Evolutionary conservation across 176 grass and related monocot genomes (phyloP), one percentile per base, ranked within the genome.

Genomic region (Ampelocalamus luodianensis): DNA sequence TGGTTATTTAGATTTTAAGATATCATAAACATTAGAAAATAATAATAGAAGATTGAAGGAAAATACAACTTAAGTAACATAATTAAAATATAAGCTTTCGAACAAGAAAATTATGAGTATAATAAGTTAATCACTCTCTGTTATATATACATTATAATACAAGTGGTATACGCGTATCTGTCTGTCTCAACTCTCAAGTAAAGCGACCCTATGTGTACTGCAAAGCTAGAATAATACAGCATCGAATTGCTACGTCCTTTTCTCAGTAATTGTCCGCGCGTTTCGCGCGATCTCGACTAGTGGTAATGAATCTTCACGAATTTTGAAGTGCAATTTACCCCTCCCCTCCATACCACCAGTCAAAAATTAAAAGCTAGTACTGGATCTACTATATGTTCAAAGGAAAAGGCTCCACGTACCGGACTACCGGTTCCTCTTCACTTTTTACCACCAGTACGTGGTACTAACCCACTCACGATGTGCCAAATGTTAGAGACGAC

Each of bases 401-500:
- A n/a, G 61, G 44, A 5, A 29, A 29, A 63, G 0, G 38, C 23
- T 61, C 55, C 6, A 15, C 6, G 55, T 10, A 58, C 55, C 11
- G 22, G 53, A 12, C 22, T 59, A 22, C 54, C 10, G 1, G 36
- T 73, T 50, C 32, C 45, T 37, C 20, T 58, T 29, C 22, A 22
- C 2, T 15, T 24, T 10, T 74, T 64, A 2, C 6, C 23, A 64
- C 60, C 2, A 0, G 14, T 22, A 5, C 6, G 10, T 50, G 37
- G 32, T 34, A 34, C 2, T 49, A 0, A 3, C 18, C 29, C 55
- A 62, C 68, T 48, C 1, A 15, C 15, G 48, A 54, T 4, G 37
- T 48, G 68, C 49, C 81, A 59, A 38, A 66, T 79, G 48, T 73
- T 84, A 9, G 13, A 69, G 32, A 11, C 38, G 15, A 22, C 13